Evolutionary conservation across 495 filamentous ascomycete genomes (phyloP).

Genomic region (Penicillium antarcticum): DNA sequence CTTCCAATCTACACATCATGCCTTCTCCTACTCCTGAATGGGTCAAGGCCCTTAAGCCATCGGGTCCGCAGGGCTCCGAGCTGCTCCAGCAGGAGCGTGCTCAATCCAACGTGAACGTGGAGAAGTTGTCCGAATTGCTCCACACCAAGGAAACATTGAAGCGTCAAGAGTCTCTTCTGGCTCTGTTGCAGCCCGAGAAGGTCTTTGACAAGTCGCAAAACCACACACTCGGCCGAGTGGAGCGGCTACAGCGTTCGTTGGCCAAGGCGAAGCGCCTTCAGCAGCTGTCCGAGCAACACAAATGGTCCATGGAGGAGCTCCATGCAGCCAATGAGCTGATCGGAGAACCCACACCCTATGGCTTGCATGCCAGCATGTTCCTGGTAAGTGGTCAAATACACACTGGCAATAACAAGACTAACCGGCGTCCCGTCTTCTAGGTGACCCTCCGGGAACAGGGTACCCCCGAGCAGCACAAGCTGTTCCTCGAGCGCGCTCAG

Average conservation of each 20-base stretch:
- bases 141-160: constrained; percentile 56
- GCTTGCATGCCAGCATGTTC: constrained; percentile 66
- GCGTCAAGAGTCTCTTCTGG: constrained; percentile 50
- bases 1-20: constrained; percentile 14
- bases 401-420: background rate
- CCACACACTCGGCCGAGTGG: constrained; percentile 61
- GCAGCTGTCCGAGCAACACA: constrained; percentile 56
- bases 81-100: constrained; percentile 57
- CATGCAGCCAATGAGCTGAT: constrained; percentile 57
- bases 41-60: constrained; percentile 62
- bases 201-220: constrained; percentile 70
- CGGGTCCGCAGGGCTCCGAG: constrained; percentile 57
- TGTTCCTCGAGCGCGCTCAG: constrained; percentile 61
- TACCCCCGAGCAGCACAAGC: constrained; percentile 63
- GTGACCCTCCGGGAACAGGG: constrained; percentile 68
- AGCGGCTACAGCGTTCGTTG: constrained; percentile 58
- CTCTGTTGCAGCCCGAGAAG: constrained; percentile 54
- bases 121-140: constrained; percentile 58
- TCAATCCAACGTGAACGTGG: constrained; percentile 56
- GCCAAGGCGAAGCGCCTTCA: constrained; percentile 63
- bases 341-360: constrained; percentile 65
- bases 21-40: constrained; percentile 53
- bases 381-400: constrained; percentile 35
- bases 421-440: constrained; percentile 19
- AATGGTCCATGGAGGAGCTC: constrained; percentile 63